Evolutionary conservation across 345 rosid species (phyloP), one percentile per base, ranked within the genome.

Genomic region (Iberis pinnata): DNA sequence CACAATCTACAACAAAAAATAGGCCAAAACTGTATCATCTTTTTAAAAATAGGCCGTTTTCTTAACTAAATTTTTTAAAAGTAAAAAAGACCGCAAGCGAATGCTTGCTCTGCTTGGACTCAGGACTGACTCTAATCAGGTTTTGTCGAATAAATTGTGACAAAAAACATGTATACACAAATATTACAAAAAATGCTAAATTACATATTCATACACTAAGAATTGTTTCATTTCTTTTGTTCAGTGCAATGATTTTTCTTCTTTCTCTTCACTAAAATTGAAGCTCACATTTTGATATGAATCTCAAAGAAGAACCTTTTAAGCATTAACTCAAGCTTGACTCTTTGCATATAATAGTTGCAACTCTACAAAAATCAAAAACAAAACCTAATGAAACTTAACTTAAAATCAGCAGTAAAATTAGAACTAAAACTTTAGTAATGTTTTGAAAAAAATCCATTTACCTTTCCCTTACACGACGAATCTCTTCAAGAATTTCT

Each of bases 401-500:
- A 59, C 38, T 59, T 12, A 8, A 32, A 11, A 27, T 12, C 3
- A 7, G 7, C 12, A 67, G 35, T 32, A 24, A 24, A 24, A 33
- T 4, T 47, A 53, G 20, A 25, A 47, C 50, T 32, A 18, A 60
- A 18, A 19, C 26, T 37, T 29, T 15, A 26, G 49, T 3, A 47
- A 48, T 54, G 58, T 29, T 14, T 41, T 60, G 14, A 9, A 53
- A 16, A 10, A 50, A n/a, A n/a, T n/a, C n/a, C 42, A 53, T 29
- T 35, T 76, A 80, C 95, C 81, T 81, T 62, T 62, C 71, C 64
- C 95, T 75, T 12, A 81, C 53, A 47, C 53, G 61, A 25, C 64
- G 71, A 26, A 89, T 45, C 48, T 71, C 73, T 22, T 81, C 83
- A 29, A 86, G 83, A 63, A 89, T 81, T 53, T 83, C 94, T 43